Conservation (phyloP, 1,284 basidiomycete genomes). For the Melampsora larici-populina region DNA sequence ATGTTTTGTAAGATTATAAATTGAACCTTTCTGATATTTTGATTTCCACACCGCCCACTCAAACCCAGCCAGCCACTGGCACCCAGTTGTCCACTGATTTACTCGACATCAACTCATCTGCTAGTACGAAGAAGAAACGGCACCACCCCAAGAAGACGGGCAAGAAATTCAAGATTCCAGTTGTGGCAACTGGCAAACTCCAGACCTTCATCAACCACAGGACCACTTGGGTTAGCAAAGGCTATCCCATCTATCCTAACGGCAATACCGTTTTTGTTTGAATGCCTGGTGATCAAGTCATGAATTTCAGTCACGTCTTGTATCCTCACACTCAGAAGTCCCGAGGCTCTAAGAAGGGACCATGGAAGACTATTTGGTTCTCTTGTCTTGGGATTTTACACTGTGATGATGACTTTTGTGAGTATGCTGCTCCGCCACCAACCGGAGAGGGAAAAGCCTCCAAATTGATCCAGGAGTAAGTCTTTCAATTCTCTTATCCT, state of each 20-base stretch:
- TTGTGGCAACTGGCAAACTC: neutral
- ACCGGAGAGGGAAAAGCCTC: neutral
- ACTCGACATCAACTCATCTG: no score
- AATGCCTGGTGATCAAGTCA: neutral
- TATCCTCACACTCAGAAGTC: no score
- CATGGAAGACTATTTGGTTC: neutral
- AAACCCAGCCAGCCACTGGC: no score
- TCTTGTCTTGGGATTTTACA: neutral
- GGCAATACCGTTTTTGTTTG: neutral
- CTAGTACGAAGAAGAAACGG: no score
- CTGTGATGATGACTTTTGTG: neutral
- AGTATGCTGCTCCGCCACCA: neutral
- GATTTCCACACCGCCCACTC: no score
- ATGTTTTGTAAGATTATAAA: no score
- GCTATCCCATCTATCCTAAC: slow-evolving; percentile 17
- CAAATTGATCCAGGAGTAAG: neutral
- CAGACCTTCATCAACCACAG: slow-evolving; percentile 6
- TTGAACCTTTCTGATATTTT: no score
- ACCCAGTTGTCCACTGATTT: no score
- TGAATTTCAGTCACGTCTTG: no score
- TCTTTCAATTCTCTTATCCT: neutral
- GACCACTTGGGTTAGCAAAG: neutral
- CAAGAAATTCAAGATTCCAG: no score
- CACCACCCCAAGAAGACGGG: no score
- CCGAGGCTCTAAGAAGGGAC: no score